Evolutionary conservation across 2,329 filamentous ascomycete species (phyloP).

Genomic region (Cytospora paraplurivora): DNA sequence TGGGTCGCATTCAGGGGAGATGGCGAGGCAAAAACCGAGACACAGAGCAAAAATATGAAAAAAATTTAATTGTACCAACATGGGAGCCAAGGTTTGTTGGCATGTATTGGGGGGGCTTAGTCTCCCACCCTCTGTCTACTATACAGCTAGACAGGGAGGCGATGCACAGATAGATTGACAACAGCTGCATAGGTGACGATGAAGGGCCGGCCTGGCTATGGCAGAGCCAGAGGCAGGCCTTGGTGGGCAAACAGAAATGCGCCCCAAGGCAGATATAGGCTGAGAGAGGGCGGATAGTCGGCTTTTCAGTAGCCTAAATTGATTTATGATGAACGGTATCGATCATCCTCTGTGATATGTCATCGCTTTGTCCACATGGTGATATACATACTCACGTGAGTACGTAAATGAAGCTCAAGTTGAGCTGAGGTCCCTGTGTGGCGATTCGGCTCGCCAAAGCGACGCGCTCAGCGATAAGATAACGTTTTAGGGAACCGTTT

Average conservation of each 20-base stretch:
- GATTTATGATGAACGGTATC: conserved; percentile 7
- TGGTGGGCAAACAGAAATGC: conserved; percentile 3
- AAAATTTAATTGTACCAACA: conserved; percentile 23
- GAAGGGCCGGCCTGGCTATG: conserved; percentile 3
- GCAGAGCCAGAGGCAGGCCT: conserved; percentile 2
- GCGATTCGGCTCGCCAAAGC: neutral
- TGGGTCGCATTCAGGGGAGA: conserved; percentile 2
- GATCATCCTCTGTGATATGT: neutral
- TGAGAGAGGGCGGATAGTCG: neutral
- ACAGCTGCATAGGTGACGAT: neutral
- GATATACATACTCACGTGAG: too few species aligned
- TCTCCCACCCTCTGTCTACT: neutral
- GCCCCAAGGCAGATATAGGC: conserved; percentile 13
- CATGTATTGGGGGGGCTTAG: conserved; percentile 1
- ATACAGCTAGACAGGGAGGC: conserved; percentile 1
- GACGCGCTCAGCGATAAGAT: neutral
- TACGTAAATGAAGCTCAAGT: neutral
- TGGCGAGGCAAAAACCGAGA: conserved; percentile 12
- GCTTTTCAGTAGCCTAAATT: conserved; percentile 16
- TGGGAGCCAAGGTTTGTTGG: neutral
- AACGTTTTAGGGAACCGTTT: neutral
- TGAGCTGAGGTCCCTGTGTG: neutral
- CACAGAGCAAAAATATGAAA: conserved; percentile 17
- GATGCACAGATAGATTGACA: conserved; percentile 20
- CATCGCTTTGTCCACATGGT: too few species aligned